Base-by-base conservation (phyloP, 345 rosid species). In the Arabis hirsuta region DNA sequence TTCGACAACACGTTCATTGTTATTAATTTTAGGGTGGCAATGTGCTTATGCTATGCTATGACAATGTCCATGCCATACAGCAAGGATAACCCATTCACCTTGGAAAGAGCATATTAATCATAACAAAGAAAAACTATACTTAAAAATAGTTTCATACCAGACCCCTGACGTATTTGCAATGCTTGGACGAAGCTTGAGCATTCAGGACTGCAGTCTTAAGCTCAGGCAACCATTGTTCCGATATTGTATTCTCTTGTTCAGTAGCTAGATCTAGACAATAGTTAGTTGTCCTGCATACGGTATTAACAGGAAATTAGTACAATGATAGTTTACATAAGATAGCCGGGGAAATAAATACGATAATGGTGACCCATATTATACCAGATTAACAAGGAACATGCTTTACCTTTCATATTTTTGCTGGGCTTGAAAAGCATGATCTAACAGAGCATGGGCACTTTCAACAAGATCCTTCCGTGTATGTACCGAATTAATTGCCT, bases 361-460 rank as follows among this genome's bases (percentile, higher is more conserved):
- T 1, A 41, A 13, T 3, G 9, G 26, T 52, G 54, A 9, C 32
- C 13, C 12, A 1, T 45, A 34, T 22, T 51, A 66, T 36, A 52
- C 24, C 16, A 52, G 13, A 14, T 29, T 43, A 61, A 3, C 0
- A 47, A 24, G 39, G 52, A 46, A 46, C 34, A 61, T 7, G 10
- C 53, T 39, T 71, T 82, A 93, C 97, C 92, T 93, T 78, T 88
- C 92, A 69, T 89, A 90, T 73, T 90, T 96, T 82, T 93, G 96
- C 74, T 88, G 91, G 55, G 92, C 88, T 45, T 75, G 84, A 67
- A 85, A 87, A 41, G 98, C 97, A 70, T 90, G 94, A 66, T 87
- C 87, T 73, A 87, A 77, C 61, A 89, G 76, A 45, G 92, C 57
- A 83, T 79, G 89, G 24, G 96, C 96, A 81, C 96, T 91, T 81